phyloP scores from a whole-genome alignment of 257 asterid species.

The Lavandula angustifolia region DNA sequence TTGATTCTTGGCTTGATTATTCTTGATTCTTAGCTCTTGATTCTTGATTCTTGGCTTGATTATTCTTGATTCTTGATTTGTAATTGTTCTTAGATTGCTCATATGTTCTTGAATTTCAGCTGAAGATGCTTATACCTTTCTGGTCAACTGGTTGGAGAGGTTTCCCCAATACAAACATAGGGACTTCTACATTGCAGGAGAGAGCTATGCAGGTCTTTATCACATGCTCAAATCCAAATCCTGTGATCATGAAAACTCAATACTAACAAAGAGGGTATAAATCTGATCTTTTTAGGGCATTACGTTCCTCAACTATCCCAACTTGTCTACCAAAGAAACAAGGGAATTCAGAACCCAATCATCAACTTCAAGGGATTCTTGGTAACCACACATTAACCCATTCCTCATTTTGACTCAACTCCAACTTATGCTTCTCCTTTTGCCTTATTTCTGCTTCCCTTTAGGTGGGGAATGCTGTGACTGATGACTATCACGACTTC shows the following conservation, averaged over 20 bases:
- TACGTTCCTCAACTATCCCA: constrained; percentile 94
- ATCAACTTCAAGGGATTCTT: constrained; percentile 89
- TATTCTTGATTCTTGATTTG: not conserved
- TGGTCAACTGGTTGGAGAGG: constrained; percentile 90
- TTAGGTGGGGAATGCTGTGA: constrained; percentile 98
- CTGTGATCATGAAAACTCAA: not conserved
- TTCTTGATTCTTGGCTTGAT: not conserved
- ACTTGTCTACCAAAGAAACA: constrained; percentile 61
- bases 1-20: too few relatives aligned
- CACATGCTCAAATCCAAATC: constrained; percentile 1
- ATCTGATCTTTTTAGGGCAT: constrained; percentile 61
- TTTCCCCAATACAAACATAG: constrained; percentile 94
- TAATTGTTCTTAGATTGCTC: constrained; percentile 17
- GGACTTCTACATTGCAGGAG: constrained; percentile 90
- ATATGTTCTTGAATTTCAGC: constrained; percentile 47
- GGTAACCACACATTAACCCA: constrained; percentile 45
- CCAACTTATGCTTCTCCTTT: not conserved
- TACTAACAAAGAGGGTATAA: not conserved
- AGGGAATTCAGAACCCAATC: constrained; percentile 70
- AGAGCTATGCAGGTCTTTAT: constrained; percentile 85
- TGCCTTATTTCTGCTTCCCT: constrained; percentile 24
- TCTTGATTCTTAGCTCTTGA: too few relatives aligned
- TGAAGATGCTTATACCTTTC: constrained; percentile 78
- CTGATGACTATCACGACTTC: constrained; percentile 80
- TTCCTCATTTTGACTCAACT: not conserved